A percentile compares a stretch with the other conserved stretches of the same genome.
These are phyloP conservation scores for Areca catechu DNA, from an alignment of 176 grass and related monocot genomes.

Conservation along the genomic window DNA sequence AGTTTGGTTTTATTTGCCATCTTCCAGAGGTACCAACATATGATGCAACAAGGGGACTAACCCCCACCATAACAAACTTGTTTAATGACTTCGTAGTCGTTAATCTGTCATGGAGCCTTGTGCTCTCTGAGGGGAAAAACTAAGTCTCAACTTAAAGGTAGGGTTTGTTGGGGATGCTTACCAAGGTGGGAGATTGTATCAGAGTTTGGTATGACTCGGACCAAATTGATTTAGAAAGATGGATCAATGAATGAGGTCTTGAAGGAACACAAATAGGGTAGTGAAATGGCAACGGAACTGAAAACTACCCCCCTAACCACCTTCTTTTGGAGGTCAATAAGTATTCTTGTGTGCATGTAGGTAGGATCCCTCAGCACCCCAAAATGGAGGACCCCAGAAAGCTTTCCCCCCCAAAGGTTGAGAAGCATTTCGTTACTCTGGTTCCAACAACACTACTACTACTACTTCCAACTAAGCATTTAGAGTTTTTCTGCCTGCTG, in stretches of 20 bases:
- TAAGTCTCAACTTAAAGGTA: constrained; percentile 32
- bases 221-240: neutral
- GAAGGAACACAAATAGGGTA: constrained; percentile 24
- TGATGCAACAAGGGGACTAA: constrained; percentile 5
- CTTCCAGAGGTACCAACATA: constrained; percentile 14
- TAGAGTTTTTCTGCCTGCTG: neutral
- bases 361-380: neutral
- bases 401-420: constrained; percentile 50
- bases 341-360: neutral
- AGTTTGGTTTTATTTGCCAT: constrained; percentile 35
- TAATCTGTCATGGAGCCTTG: no score
- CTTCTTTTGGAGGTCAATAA: constrained; percentile 21
- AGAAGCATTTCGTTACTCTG: neutral
- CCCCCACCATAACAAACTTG: constrained; percentile 17
- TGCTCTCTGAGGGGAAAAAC: constrained; percentile 1
- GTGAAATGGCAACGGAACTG: constrained; percentile 37
- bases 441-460: no score
- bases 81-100: constrained; percentile 10
- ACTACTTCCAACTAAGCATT: no score
- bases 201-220: constrained; percentile 28
- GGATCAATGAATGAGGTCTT: neutral
- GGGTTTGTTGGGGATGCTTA: constrained; percentile 56
- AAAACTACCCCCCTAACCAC: constrained; percentile 26
- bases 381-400: constrained; percentile 50
- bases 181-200: constrained; percentile 42